Percentiles rank a stretch among this genome's conserved stretches.
These are phyloP conservation scores for Calocybe gangraenosa DNA, from an alignment of 768 basidiomycete genomes.

Conservation along the genomic window DNA sequence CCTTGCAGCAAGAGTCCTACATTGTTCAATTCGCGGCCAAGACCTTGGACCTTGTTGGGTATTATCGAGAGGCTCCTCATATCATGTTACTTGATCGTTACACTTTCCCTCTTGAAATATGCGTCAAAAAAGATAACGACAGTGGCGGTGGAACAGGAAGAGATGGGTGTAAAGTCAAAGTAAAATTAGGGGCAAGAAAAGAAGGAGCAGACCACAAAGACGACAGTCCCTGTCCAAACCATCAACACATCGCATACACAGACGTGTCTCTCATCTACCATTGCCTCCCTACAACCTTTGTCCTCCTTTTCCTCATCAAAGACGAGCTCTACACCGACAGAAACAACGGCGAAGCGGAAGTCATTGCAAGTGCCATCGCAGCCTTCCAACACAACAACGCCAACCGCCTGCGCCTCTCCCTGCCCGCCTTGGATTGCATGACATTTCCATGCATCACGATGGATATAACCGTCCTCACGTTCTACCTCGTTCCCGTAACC, in stretches of 20 bases:
- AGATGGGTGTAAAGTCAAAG: too few relatives aligned
- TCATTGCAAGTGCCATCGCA: conserved; percentile 1
- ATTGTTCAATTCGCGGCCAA: too few relatives aligned
- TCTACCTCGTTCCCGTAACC: too few relatives aligned
- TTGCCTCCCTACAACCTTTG: conserved; percentile 9
- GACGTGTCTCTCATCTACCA: conserved; percentile 26
- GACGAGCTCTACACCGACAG: conserved; percentile 15
- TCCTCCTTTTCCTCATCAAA: conserved; percentile 24
- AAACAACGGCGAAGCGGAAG: background rate
- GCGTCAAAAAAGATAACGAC: conserved; percentile 1
- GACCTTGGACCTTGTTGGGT: conserved; percentile 23
- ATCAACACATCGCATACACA: too few relatives aligned
- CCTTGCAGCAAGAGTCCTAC: too few relatives aligned
- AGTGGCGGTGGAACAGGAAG: too few relatives aligned
- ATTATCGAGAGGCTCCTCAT: conserved; percentile 12
- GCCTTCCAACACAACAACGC: conserved; percentile 1
- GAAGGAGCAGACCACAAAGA: too few relatives aligned
- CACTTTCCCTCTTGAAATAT: conserved; percentile 26
- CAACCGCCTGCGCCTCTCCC: background rate
- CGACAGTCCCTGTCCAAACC: too few relatives aligned
- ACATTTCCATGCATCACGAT: conserved; percentile 1
- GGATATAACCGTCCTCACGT: background rate
- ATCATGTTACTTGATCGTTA: conserved; percentile 14
- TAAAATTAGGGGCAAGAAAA: too few relatives aligned
- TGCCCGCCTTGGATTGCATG: background rate